Percentiles rank a stretch among this genome's conserved stretches.
Evolutionary conservation across 208 protist genomes (phyloP).

Genomic region (Leptomonas pyrrhocoris): DNA sequence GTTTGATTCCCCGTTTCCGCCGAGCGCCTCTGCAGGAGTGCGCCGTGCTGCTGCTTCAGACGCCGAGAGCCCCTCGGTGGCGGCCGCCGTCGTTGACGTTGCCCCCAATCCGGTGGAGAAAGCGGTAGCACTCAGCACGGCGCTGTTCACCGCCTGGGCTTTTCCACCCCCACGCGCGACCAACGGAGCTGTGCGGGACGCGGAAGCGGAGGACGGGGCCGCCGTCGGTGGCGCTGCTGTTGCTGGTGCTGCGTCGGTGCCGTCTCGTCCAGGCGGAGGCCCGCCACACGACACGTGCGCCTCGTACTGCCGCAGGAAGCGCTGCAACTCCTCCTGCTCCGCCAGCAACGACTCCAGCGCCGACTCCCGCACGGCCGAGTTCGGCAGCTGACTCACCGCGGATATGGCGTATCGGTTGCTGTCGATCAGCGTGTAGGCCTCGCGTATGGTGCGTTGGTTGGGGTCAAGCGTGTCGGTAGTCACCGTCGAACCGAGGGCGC

Average conservation of each 20-base stretch:
- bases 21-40: too few species aligned
- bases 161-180: too few species aligned
- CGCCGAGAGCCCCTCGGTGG: too few species aligned
- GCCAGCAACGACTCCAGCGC: constrained; percentile 36
- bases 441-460: constrained; percentile 34
- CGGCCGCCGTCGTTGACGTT: too few species aligned
- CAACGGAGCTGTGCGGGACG: too few species aligned
- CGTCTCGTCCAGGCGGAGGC: constrained; percentile 8
- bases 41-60: too few species aligned
- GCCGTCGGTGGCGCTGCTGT: background rate
- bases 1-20: too few species aligned
- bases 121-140: background rate
- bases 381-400: constrained; percentile 41
- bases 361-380: constrained; percentile 35
- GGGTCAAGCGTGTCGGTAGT: constrained; percentile 30
- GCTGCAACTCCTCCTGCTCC: constrained; percentile 39
- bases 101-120: too few species aligned
- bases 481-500: constrained; percentile 15
- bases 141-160: background rate
- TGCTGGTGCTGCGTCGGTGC: background rate
- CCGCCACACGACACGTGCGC: constrained; percentile 29
- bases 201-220: too few species aligned
- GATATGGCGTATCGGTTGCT: constrained; percentile 41
- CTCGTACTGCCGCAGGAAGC: constrained; percentile 42
- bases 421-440: constrained; percentile 52